Conservation (phyloP, 2,329 filamentous ascomycete genomes). For the Cryphonectria japonica region DNA sequence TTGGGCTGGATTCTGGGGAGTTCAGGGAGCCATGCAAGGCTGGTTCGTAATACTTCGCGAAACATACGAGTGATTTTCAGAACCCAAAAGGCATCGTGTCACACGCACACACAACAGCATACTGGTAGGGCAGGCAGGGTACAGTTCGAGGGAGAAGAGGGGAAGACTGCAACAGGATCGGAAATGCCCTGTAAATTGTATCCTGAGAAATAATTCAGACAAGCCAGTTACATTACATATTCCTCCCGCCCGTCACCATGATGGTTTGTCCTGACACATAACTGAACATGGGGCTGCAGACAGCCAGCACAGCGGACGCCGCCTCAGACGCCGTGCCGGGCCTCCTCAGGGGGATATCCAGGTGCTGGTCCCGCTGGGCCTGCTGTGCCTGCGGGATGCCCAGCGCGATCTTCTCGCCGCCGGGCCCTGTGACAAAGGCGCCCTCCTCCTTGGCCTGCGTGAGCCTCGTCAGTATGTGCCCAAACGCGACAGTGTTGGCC, state of each 20-base stretch:
- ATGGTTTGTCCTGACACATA: conserved; percentile 90
- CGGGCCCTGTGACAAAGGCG: conserved; percentile 75
- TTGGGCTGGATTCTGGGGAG: conserved; percentile 31
- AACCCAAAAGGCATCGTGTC: not conserved
- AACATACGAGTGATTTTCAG: not conserved
- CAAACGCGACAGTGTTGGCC: conserved; percentile 83
- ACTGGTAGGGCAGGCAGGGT: not conserved
- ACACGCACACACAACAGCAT: too few relatives aligned
- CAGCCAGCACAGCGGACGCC: conserved; percentile 74
- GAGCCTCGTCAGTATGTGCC: conserved; percentile 77
- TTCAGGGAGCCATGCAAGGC: conserved; percentile 17
- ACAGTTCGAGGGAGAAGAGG: not conserved
- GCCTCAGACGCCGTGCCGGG: conserved; percentile 81
- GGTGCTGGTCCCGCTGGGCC: conserved; percentile 49
- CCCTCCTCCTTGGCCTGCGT: conserved; percentile 86
- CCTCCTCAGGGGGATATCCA: conserved; percentile 78
- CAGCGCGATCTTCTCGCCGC: conserved; percentile 74
- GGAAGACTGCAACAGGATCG: not conserved
- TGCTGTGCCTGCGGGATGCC: conserved; percentile 71
- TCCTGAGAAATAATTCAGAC: not conserved
- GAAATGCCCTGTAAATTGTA: not conserved
- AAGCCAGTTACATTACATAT: conserved; percentile 48
- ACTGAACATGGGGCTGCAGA: conserved; percentile 79
- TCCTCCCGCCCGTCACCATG: conserved; percentile 78
- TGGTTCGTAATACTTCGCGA: conserved; percentile 15